Base-by-base conservation (phyloP, 1,284 basidiomycete species). In the Blastosporella zonata region DNA sequence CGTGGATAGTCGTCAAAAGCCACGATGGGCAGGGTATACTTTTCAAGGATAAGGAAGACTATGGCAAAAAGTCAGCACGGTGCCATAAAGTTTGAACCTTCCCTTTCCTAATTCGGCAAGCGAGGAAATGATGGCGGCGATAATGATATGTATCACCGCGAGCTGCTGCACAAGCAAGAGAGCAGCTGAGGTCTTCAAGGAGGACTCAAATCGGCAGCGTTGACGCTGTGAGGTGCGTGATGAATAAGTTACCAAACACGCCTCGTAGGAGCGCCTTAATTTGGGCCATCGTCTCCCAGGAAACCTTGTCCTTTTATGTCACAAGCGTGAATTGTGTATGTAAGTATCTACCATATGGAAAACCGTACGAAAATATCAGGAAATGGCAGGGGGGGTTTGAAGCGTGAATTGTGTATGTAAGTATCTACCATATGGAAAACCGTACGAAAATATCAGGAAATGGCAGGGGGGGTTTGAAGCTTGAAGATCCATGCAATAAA, bases 21-120 rank as follows among this genome's bases (percentile, higher is more conserved):
- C 47, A 38, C 47, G 25, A 27, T 36, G 55, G 55, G 50, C 53
- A 45, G 58, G 53, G 58, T 56, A 56, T 56, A 49, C 23, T 39
- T 23, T 25, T 41, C 29, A 40, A 23, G 15, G 34, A 38, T 23
- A 46, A 37, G 21, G 41, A 47, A 40, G 23, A 34, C 35, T 23
- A 33, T 31, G 25, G 43, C 42, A 25, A 40, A 50, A 40, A 55
- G 47, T 40, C 46, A 48, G 37, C 39, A 46, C 43, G 25, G 31
- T 37, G 18, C 34, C 38, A 47, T 47, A 37, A 47, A 22, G 31
- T 50, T 54, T 42, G 46, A 52, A 50, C 55, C 47, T 41, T 45
- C 49, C 38, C 57, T 50, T 49, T 49, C 47, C 47, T 51, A 47
- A 46, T 50, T 40, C n/a, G 57, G 57, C 21, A 54, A 53, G 47